phyloP scores from a whole-genome alignment of 495 filamentous ascomycete genomes.

The Aspergillus coremiiformis region DNA sequence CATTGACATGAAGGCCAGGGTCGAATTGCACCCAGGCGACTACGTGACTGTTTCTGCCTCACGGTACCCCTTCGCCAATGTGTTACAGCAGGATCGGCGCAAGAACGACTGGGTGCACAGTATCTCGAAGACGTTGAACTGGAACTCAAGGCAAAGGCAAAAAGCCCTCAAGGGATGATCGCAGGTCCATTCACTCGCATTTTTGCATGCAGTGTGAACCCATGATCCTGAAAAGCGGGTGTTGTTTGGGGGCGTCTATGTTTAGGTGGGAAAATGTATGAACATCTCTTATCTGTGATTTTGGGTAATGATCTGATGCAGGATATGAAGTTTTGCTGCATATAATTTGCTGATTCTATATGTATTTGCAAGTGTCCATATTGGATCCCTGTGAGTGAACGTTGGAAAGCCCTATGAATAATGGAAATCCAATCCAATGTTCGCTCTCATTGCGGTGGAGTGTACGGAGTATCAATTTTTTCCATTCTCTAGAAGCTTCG shows the following conservation, averaged over 20 bases:
- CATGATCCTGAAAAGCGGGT: too few species aligned
- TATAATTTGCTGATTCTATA: background rate
- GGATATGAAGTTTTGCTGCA: background rate
- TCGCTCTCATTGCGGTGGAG: background rate
- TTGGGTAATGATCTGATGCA: background rate
- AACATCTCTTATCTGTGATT: background rate
- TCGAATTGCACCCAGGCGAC: conserved; percentile 83
- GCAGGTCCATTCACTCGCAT: background rate
- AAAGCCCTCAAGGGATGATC: conserved; percentile 45
- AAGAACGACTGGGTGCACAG: conserved; percentile 92
- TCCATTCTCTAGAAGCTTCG: conserved; percentile 27
- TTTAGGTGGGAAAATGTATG: background rate
- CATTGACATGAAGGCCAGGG: conserved; percentile 27
- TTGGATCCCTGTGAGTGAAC: too few species aligned
- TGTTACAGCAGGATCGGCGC: conserved; percentile 64
- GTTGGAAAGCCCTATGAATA: background rate
- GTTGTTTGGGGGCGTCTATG: too few species aligned
- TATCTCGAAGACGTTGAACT: conserved; percentile 82
- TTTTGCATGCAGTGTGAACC: background rate
- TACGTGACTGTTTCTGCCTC: conserved; percentile 93
- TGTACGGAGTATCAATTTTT: conserved; percentile 4
- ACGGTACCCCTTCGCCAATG: conserved; percentile 86
- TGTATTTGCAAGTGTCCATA: background rate
- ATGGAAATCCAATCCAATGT: background rate
- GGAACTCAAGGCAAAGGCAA: conserved; percentile 79